Evolutionary conservation across 768 basidiomycete genomes (phyloP).

Genomic region (Galerina sulciceps): DNA sequence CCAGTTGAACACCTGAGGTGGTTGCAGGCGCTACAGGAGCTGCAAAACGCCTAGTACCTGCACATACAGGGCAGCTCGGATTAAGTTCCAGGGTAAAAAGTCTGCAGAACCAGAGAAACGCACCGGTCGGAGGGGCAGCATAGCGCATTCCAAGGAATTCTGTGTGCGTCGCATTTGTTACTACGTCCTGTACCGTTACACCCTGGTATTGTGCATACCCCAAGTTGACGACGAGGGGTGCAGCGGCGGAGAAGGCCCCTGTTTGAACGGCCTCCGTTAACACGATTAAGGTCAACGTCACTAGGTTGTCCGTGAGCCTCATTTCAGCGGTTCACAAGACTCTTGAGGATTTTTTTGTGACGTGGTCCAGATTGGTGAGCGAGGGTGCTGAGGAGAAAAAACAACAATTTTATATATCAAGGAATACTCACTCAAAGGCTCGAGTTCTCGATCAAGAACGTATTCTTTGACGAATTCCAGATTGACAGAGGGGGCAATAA

Average conservation of each 20-base stretch:
- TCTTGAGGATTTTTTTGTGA: no score
- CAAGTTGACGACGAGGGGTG: conserved; percentile 39
- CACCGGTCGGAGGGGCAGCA: conserved; percentile 53
- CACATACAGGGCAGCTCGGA: not conserved
- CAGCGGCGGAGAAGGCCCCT: not conserved
- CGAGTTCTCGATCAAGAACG: no score
- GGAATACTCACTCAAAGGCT: no score
- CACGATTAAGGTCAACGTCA: no score
- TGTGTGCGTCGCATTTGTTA: conserved; percentile 35
- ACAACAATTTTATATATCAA: no score
- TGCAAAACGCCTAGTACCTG: conserved; percentile 38
- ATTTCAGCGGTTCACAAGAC: no score
- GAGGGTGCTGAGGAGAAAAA: no score
- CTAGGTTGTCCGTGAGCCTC: no score
- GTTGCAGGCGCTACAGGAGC: conserved; percentile 34
- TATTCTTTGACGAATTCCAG: no score
- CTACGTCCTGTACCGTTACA: conserved; percentile 11
- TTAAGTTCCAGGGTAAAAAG: not conserved
- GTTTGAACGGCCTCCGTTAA: no score
- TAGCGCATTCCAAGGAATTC: conserved; percentile 52
- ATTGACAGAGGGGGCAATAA: no score
- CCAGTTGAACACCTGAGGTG: conserved; percentile 31
- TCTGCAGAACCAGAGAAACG: not conserved
- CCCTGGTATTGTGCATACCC: conserved; percentile 53
- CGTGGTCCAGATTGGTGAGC: no score